These are phyloP conservation scores for Candida peoriensis DNA, from an alignment of 805 yeast genomes.

Conservation along the genomic window DNA sequence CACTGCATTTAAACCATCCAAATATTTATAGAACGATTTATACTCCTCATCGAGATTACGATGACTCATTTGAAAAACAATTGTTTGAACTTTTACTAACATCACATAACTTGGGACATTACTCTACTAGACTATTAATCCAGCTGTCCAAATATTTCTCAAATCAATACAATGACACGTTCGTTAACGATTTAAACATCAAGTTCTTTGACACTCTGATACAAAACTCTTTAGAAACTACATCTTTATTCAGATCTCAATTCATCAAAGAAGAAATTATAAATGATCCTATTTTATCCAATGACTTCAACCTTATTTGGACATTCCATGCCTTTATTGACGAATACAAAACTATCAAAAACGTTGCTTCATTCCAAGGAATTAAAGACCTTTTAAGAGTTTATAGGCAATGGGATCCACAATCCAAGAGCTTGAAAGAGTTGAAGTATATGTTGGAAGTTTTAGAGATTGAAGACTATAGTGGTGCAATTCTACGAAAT, in stretches of 20 bases:
- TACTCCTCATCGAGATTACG: constrained; percentile 32
- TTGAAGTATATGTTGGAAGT: constrained; percentile 24
- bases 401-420: constrained; percentile 17
- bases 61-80: constrained; percentile 34
- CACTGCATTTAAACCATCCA: constrained; percentile 50
- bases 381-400: constrained; percentile 6
- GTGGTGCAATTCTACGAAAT: constrained; percentile 5
- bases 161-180: constrained; percentile 25
- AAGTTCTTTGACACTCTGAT: constrained; percentile 23
- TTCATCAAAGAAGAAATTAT: constrained; percentile 1
- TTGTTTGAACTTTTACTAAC: constrained; percentile 43
- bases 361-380: constrained; percentile 23
- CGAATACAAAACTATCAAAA: constrained; percentile 27
- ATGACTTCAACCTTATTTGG: constrained; percentile 38
- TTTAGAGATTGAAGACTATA: constrained; percentile 20
- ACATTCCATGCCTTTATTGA: constrained; percentile 35
- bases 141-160: constrained; percentile 40
- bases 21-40: constrained; percentile 51
- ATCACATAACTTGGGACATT: constrained; percentile 45
- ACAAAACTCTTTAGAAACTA: constrained; percentile 22
- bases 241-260: constrained; percentile 17
- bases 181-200: constrained; percentile 21
- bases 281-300: constrained; percentile 20
- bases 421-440: constrained; percentile 12
- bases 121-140: constrained; percentile 35